Evolutionary conservation across 2,329 filamentous ascomycete species (phyloP).

Genomic region (Venturia carpophila): DNA sequence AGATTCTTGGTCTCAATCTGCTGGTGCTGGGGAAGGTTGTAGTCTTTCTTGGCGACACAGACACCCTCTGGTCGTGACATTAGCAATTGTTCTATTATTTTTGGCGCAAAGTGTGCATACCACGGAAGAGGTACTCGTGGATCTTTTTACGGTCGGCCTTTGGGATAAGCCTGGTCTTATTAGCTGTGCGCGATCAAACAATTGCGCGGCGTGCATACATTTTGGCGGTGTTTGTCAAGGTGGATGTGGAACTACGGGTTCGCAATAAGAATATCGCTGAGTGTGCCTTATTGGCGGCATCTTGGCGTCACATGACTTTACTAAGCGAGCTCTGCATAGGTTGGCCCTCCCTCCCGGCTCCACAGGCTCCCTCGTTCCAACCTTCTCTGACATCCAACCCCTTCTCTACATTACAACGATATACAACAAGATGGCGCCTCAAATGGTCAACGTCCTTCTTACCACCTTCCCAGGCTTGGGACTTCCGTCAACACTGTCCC

Average conservation of each 20-base stretch:
- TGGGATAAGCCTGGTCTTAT: slow-evolving; percentile 75
- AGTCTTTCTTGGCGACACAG: slow-evolving; percentile 99
- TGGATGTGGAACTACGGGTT: slow-evolving; percentile 13
- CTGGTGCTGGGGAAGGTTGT: slow-evolving; percentile 93
- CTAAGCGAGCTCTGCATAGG: no score
- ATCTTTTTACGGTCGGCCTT: slow-evolving; percentile 99
- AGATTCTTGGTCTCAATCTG: slow-evolving; percentile 99
- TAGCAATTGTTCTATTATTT: neutral
- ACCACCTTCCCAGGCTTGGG: slow-evolving; percentile 76
- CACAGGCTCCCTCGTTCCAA: no score
- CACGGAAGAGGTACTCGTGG: slow-evolving; percentile 69
- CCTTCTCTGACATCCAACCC: neutral
- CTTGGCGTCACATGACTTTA: neutral
- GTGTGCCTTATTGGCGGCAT: neutral
- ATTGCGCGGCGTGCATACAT: slow-evolving; percentile 28
- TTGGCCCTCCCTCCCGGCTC: no score
- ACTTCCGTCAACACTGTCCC: slow-evolving; percentile 70
- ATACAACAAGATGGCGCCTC: slow-evolving; percentile 44
- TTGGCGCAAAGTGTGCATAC: slow-evolving; percentile 28
- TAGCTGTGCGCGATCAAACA: slow-evolving; percentile 10
- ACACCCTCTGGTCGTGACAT: slow-evolving; percentile 52
- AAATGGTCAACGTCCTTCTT: slow-evolving; percentile 70
- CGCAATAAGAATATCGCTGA: neutral
- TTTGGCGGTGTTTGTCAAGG: slow-evolving; percentile 34
- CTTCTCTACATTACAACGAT: slow-evolving; percentile 2